Evolutionary conservation across 192 early-diverging fungal genomes (phyloP).

Genomic region (Coemansia pectinata): DNA sequence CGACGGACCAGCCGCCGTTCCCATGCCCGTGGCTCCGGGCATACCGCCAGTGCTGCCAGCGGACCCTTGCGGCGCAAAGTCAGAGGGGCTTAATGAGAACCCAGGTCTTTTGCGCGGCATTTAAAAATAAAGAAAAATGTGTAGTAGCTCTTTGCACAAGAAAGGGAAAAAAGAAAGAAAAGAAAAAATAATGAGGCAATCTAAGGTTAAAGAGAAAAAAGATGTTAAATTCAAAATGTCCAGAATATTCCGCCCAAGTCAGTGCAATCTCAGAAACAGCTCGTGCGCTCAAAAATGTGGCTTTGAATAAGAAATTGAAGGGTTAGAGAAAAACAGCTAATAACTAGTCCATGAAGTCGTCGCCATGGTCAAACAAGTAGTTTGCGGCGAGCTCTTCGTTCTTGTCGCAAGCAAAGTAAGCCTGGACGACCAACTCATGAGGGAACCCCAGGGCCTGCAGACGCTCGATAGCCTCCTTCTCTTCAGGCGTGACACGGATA

Average conservation of each 20-base stretch:
- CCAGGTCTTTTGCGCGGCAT: slow-evolving; percentile 52
- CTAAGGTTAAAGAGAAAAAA: background rate
- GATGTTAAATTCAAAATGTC: no score
- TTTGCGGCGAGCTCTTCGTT: slow-evolving; percentile 97
- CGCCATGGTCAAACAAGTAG: slow-evolving; percentile 84
- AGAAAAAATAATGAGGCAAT: slow-evolving; percentile 3
- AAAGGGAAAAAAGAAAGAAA: background rate
- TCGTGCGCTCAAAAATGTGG: no score
- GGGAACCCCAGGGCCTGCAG: slow-evolving; percentile 87
- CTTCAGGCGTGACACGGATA: slow-evolving; percentile 84
- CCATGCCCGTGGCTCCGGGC: background rate
- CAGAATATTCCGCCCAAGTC: no score
- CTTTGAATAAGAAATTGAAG: background rate
- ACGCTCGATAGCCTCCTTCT: slow-evolving; percentile 83
- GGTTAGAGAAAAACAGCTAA: background rate
- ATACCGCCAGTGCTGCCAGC: slow-evolving; percentile 3
- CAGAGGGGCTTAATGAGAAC: slow-evolving; percentile 44
- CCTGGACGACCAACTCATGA: slow-evolving; percentile 79
- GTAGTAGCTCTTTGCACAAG: background rate
- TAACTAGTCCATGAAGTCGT: slow-evolving; percentile 56
- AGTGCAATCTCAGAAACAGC: no score
- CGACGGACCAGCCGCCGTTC: slow-evolving; percentile 6
- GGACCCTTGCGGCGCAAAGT: slow-evolving; percentile 20
- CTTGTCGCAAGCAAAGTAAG: slow-evolving; percentile 96
- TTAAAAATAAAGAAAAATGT: background rate